Conservation (phyloP, 352 stramenopile species). For the Aphanomyces cochlioides region DNA sequence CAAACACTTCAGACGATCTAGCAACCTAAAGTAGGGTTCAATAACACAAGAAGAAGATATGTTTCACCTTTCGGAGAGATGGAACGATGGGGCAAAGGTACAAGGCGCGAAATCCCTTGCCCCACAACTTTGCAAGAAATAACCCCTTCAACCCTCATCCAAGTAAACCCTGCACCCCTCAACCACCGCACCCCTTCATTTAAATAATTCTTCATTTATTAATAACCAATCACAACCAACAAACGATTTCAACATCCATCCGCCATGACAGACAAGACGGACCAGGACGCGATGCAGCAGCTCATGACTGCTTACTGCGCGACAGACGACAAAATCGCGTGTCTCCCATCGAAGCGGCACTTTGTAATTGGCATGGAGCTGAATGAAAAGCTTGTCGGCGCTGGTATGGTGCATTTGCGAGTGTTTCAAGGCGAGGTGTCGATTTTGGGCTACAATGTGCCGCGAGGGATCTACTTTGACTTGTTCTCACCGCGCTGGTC, state of each 20-base stretch:
- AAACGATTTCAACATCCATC: not conserved
- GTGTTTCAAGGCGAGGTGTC: slow-evolving; percentile 76
- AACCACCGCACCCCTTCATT: too few species aligned
- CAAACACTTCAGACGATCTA: too few species aligned
- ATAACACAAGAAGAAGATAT: too few species aligned
- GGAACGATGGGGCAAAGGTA: too few species aligned
- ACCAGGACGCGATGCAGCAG: slow-evolving; percentile 9
- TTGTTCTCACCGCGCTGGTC: slow-evolving; percentile 82
- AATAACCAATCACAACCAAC: slow-evolving; percentile 15
- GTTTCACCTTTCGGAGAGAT: too few species aligned
- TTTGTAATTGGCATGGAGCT: slow-evolving; percentile 61
- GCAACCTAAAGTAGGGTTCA: too few species aligned
- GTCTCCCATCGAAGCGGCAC: slow-evolving; percentile 3
- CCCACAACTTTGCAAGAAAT: too few species aligned
- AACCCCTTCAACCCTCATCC: too few species aligned
- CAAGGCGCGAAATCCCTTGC: too few species aligned
- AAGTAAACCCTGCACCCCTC: too few species aligned
- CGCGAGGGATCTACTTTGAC: slow-evolving; percentile 68
- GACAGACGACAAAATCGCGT: slow-evolving; percentile 27
- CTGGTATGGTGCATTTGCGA: slow-evolving; percentile 68
- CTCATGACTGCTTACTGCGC: slow-evolving; percentile 21
- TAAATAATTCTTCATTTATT: too few species aligned
- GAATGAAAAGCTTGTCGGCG: slow-evolving; percentile 53
- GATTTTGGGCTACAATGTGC: slow-evolving; percentile 64
- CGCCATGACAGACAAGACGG: too few species aligned